Evolutionary conservation across 495 filamentous ascomycete genomes (phyloP).

Genomic region (Lophiostoma macrostomum): DNA sequence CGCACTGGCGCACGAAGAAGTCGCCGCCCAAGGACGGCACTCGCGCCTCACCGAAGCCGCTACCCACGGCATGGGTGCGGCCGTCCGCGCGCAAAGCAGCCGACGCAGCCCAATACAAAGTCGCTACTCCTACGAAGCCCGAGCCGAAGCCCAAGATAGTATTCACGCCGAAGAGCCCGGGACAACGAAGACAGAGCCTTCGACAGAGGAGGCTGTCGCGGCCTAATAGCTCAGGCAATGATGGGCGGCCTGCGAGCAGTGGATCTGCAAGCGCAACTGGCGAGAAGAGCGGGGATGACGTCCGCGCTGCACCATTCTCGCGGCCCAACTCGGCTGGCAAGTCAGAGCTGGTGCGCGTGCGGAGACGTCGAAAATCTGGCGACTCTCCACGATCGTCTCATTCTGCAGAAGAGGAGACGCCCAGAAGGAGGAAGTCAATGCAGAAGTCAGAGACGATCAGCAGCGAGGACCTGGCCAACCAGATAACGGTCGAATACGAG

Average conservation of each 20-base stretch:
- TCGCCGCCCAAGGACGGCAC: conserved; percentile 24
- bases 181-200: conserved; percentile 10
- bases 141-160: conserved; percentile 11
- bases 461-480: conserved; percentile 3
- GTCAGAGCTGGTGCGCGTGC: conserved; percentile 3
- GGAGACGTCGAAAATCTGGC: conserved; percentile 4
- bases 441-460: conserved; percentile 13
- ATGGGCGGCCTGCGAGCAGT: conserved; percentile 22
- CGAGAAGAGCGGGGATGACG: conserved; percentile 14
- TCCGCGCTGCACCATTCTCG: conserved; percentile 5
- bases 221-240: conserved; percentile 26
- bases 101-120: conserved; percentile 13
- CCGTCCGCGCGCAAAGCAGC: conserved; percentile 16
- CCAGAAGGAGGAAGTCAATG: conserved; percentile 5
- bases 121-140: conserved; percentile 6
- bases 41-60: conserved; percentile 21
- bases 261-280: conserved; percentile 25
- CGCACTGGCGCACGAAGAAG: conserved; percentile 42
- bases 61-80: conserved; percentile 32
- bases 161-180: conserved; percentile 11
- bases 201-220: conserved; percentile 20
- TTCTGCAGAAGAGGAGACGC: conserved; percentile 20
- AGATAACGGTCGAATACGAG: conserved; percentile 7
- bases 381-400: conserved; percentile 19
- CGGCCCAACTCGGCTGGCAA: conserved; percentile 10